Evolutionary conservation across 495 filamentous ascomycete genomes (phyloP).

Genomic region (Darksidea phi): DNA sequence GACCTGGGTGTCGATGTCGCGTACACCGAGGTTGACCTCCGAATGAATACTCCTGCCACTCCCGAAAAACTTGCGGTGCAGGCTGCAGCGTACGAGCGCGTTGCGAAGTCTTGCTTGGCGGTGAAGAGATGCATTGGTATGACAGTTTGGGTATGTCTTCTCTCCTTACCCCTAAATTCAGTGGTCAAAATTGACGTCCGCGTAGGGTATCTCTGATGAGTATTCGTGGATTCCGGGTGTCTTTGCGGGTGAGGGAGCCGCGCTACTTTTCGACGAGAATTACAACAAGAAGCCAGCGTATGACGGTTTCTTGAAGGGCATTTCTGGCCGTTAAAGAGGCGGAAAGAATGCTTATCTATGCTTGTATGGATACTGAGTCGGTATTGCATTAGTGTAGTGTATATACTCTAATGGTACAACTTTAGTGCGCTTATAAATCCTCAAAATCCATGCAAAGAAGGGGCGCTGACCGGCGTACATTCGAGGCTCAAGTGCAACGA

Average conservation of each 20-base stretch:
- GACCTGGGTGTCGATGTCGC: slow-evolving; percentile 51
- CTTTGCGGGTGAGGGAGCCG: slow-evolving; percentile 26
- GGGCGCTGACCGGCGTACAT: too few relatives aligned
- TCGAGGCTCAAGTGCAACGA: too few relatives aligned
- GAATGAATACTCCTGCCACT: slow-evolving; percentile 25
- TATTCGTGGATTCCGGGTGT: slow-evolving; percentile 60
- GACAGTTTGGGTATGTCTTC: slow-evolving; percentile 61
- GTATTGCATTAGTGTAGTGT: too few relatives aligned
- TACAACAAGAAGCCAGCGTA: slow-evolving; percentile 31
- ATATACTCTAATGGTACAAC: too few relatives aligned
- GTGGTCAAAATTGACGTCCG: background rate
- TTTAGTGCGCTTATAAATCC: too few relatives aligned
- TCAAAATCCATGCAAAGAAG: too few relatives aligned
- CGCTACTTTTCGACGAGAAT: slow-evolving; percentile 22
- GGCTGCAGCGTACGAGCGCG: slow-evolving; percentile 59
- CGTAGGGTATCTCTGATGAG: slow-evolving; percentile 59
- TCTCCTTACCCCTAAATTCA: background rate
- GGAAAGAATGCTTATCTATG: too few relatives aligned
- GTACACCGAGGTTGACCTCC: slow-evolving; percentile 67
- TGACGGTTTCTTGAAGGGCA: slow-evolving; percentile 11
- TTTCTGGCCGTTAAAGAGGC: background rate
- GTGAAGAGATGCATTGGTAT: slow-evolving; percentile 67
- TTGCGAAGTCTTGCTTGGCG: slow-evolving; percentile 62
- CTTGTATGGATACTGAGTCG: too few relatives aligned
- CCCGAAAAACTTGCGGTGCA: slow-evolving; percentile 46